Conservation (phyloP, 225 moss, liverwort and hornwort genomes). For the Pseudoscleropodium purum region DNA sequence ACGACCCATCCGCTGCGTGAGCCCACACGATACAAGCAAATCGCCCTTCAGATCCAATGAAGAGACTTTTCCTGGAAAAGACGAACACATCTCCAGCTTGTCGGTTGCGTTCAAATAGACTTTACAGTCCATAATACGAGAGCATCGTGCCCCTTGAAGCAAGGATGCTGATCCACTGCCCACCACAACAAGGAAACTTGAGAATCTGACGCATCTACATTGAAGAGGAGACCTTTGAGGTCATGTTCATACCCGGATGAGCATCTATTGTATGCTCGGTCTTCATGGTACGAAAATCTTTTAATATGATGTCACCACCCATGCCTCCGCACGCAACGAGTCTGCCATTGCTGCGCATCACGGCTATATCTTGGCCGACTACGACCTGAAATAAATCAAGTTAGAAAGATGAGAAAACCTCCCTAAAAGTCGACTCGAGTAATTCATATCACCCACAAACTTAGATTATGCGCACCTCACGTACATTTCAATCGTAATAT, state of each 20-base stretch:
- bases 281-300: conserved; percentile 64
- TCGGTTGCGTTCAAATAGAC: conserved; percentile 21
- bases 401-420: conserved; percentile 2
- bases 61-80: conserved; percentile 53
- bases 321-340: conserved; percentile 60
- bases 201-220: conserved; percentile 5
- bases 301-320: conserved; percentile 43
- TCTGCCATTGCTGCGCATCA: conserved; percentile 58
- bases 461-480: not conserved
- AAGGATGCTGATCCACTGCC: conserved; percentile 13
- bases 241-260: conserved; percentile 35
- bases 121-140: conserved; percentile 5
- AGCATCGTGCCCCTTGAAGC: conserved; percentile 12
- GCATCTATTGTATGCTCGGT: conserved; percentile 69
- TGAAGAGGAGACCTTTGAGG: not conserved
- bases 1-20: conserved; percentile 50
- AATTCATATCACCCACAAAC: not conserved
- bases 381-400: conserved; percentile 20
- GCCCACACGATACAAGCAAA: conserved; percentile 63
- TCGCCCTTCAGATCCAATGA: conserved; percentile 65
- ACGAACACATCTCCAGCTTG: conserved; percentile 31
- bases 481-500: not conserved
- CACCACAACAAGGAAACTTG: conserved; percentile 8
- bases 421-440: not conserved
- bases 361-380: conserved; percentile 45